phyloP scores from a whole-genome alignment of 768 basidiomycete species.

The Psilocybe cubensis region DNA sequence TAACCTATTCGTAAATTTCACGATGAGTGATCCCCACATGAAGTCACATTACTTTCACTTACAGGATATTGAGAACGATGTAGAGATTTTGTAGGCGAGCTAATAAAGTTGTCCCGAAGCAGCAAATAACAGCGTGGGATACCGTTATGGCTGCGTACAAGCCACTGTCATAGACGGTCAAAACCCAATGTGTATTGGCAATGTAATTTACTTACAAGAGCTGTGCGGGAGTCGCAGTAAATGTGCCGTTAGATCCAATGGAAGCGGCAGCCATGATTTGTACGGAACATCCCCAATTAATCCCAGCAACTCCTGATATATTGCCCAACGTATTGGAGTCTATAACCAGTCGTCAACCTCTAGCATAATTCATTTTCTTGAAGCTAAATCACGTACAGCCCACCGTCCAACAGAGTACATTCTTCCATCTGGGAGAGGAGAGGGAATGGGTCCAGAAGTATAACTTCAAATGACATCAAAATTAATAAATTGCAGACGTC shows the following conservation, averaged over 20 bases:
- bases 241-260: slow-evolving; percentile 47
- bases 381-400: slow-evolving; percentile 37
- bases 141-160: slow-evolving; percentile 61
- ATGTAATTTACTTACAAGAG: slow-evolving; percentile 32
- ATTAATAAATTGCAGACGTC: background rate
- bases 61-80: slow-evolving; percentile 66
- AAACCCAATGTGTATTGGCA: background rate
- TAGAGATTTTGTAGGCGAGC: slow-evolving; percentile 73
- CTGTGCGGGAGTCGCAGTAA: slow-evolving; percentile 41
- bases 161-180: slow-evolving; percentile 41
- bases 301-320: slow-evolving; percentile 49
- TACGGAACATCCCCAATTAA: slow-evolving; percentile 62
- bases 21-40: slow-evolving; percentile 27
- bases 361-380: background rate
- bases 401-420: slow-evolving; percentile 49
- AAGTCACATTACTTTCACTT: slow-evolving; percentile 25
- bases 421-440: slow-evolving; percentile 39
- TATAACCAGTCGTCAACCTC: slow-evolving; percentile 9
- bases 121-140: slow-evolving; percentile 63
- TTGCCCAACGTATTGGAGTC: slow-evolving; percentile 48
- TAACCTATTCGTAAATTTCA: slow-evolving; percentile 38
- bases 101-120: slow-evolving; percentile 62
- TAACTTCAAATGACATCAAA: background rate
- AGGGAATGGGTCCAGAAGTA: slow-evolving; percentile 49
- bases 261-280: slow-evolving; percentile 64